Evolutionary conservation across 2,329 filamentous ascomycete genomes (phyloP), one percentile per base, ranked within the genome.

Genomic region (Rhinocladiella mackenziei): DNA sequence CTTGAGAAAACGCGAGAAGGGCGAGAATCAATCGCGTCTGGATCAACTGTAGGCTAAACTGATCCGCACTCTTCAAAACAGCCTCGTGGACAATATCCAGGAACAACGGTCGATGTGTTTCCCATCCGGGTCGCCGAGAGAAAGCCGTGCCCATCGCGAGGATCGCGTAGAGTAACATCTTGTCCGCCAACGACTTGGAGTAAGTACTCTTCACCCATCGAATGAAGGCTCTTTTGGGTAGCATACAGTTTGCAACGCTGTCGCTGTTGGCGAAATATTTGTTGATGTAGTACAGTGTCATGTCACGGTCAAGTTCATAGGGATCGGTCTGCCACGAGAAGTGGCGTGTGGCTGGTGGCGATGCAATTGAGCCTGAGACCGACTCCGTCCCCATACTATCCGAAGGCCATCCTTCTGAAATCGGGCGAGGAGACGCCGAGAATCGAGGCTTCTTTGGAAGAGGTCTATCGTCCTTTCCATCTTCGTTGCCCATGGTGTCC

Each of bases 1-100:
- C 77, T 15, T 74, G 72, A 1, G 81, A 76, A 48, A 82, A 78
- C 53, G 81, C 78, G 63, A 83, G 85, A 5, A 86, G 64, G 14
- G 78, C 75, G 28, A 88, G 70, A 11, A 86, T 69, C n/a, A 87
- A 66, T 41, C 80, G 75, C 34, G 75, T 76, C 59, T 87, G 84
- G 9, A 81, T 78, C 32, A 86, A 66, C 53, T 86, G 80, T 36
- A 88, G 62, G 43, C 69, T 77, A 46, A 78, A 73, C 5, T 60
- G 67, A 14, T 76, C 72, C 47, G 73, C 69, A 22, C 68, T 68
- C 39, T 68, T 67, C 30, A 75, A 68, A 31, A 74, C 68, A 2
- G 78, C 80, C 56, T 77, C 77, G 35, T 75, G 69, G 3, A 80
- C 79, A 37, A 83, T 75, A 26, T 68, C 64, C 7, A 70, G 69